A percentile compares a stretch with the other conserved stretches of the same genome.
Conservation (phyloP, 176 grass and related monocot genomes). For the Pontederia crassipes region DNA sequence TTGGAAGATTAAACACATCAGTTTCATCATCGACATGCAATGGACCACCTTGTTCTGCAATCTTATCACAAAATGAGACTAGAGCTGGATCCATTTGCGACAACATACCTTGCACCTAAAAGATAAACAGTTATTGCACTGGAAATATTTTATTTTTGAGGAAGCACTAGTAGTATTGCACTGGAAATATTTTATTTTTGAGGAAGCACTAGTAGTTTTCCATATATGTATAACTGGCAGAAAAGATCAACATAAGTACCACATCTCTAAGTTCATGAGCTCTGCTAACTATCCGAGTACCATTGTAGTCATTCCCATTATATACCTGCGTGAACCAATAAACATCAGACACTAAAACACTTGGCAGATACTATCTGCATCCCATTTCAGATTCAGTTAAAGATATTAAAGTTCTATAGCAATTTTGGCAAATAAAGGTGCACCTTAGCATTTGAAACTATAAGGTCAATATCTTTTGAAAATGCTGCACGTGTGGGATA, state of each 20-base stretch:
- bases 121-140: not conserved
- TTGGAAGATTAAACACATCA: conserved; percentile 52
- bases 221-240: not conserved
- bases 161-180: not conserved
- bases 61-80: conserved; percentile 87
- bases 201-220: not conserved
- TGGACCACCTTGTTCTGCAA: conserved; percentile 67
- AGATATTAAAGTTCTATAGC: too few relatives aligned
- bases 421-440: conserved; percentile 7
- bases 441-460: conserved; percentile 90
- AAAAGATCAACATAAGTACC: conserved; percentile 32
- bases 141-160: conserved; percentile 1
- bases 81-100: conserved; percentile 95
- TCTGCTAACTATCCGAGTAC: conserved; percentile 93
- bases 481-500: conserved; percentile 54
- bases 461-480: conserved; percentile 87
- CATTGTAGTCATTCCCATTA: conserved; percentile 83
- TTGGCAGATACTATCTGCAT: not conserved
- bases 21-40: conserved; percentile 42
- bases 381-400: not conserved
- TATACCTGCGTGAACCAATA: conserved; percentile 40
- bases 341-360: not conserved
- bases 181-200: conserved; percentile 2
- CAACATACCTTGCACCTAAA: conserved; percentile 90
- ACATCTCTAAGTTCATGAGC: conserved; percentile 89